A percentile compares a stretch with the other conserved stretches of the same genome.
phyloP scores from a whole-genome alignment of 306 rosid genomes.

The Glycine soja region DNA sequence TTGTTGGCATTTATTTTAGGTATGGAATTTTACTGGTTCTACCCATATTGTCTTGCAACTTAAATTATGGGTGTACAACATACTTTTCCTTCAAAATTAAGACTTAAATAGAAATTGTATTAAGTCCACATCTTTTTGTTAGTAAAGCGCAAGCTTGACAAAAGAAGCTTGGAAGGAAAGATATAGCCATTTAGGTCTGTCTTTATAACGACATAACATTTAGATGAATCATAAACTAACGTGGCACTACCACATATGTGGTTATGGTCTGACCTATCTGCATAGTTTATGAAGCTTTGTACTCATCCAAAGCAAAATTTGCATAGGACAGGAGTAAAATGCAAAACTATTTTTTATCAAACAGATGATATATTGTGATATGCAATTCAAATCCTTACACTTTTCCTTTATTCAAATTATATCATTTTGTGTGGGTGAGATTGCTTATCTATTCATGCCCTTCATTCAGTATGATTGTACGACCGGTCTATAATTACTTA shows the following conservation, averaged over 20 bases:
- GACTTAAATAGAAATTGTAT: neutral
- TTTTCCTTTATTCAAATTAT: conserved; percentile 4
- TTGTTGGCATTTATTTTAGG: conserved; percentile 23
- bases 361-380: neutral
- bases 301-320: neutral
- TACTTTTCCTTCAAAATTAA: conserved; percentile 17
- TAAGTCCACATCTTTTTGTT: neutral
- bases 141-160: neutral
- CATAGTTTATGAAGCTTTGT: neutral
- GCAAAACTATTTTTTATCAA: conserved; percentile 20
- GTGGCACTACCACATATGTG: neutral
- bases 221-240: conserved; percentile 15
- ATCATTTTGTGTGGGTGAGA: neutral
- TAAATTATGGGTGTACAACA: neutral
- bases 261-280: conserved; percentile 10
- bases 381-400: neutral
- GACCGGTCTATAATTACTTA: neutral
- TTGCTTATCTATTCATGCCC: neutral
- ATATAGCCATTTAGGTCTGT: neutral
- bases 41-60: conserved; percentile 28
- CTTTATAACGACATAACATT: neutral
- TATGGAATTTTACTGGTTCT: conserved; percentile 14
- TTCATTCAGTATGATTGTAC: conserved; percentile 11
- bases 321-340: neutral
- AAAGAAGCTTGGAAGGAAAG: conserved; percentile 32